These are phyloP conservation scores for Euclidium syriacum DNA, from an alignment of 345 rosid genomes.

Conservation along the genomic window DNA sequence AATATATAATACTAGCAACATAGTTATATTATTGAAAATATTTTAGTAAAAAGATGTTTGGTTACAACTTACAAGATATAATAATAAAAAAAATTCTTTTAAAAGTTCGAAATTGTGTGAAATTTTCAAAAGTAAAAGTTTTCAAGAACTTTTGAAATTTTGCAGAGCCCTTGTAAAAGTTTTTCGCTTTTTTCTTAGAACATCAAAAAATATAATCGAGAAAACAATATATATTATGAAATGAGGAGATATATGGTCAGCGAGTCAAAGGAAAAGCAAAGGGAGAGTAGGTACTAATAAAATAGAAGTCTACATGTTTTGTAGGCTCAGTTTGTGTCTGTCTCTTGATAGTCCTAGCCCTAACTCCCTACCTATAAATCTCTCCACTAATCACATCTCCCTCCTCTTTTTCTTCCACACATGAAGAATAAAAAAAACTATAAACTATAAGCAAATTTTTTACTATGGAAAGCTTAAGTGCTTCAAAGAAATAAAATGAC, in stretches of 20 bases:
- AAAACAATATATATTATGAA: no score
- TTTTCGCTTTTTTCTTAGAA: no score
- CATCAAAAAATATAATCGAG: no score
- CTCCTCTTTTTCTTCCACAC: conserved; percentile 13
- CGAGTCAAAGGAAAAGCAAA: conserved; percentile 29
- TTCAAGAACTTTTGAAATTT: no score
- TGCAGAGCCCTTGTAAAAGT: no score
- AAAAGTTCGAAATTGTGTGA: no score
- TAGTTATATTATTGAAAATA: no score
- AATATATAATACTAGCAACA: no score
- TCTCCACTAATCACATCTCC: conserved; percentile 5
- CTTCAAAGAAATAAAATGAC: neutral
- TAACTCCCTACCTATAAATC: conserved; percentile 15
- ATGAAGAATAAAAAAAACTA: conserved; percentile 10
- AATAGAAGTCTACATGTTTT: conserved; percentile 17
- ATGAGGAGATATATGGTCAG: conserved; percentile 6
- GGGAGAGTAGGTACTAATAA: conserved; percentile 9
- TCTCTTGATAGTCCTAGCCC: conserved; percentile 18
- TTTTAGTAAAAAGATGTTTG: no score
- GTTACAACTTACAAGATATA: no score
- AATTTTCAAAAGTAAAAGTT: no score
- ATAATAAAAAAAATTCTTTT: no score
- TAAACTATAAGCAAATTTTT: neutral
- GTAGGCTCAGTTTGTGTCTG: conserved; percentile 31
- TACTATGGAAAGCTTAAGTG: neutral